Conservation (phyloP, 2,329 filamentous ascomycete genomes). For the Pezicula rhizophila region DNA sequence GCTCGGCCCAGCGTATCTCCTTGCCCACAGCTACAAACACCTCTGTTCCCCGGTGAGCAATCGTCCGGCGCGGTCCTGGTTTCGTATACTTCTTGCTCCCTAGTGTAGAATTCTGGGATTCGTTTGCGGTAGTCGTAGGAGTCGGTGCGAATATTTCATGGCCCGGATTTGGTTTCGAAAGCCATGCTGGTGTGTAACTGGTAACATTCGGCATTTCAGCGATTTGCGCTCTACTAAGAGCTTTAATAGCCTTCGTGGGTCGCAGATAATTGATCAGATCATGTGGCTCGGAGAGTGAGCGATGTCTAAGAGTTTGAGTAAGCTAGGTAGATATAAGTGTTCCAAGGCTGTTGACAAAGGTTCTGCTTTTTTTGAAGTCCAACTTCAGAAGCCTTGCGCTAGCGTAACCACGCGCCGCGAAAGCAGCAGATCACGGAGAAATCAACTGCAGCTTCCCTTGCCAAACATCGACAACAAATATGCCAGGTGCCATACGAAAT, state of each 20-base stretch:
- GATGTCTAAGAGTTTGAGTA: neutral
- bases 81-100: conserved; percentile 35
- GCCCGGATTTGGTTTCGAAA: conserved; percentile 70
- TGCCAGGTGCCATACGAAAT: conserved; percentile 38
- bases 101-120: conserved; percentile 1
- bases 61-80: conserved; percentile 53
- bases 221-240: conserved; percentile 12
- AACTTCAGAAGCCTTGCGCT: conserved; percentile 13
- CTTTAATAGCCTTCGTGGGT: conserved; percentile 1
- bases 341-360: conserved; percentile 11
- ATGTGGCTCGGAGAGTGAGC: neutral
- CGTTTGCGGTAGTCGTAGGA: conserved; percentile 11
- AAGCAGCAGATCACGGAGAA: conserved; percentile 3
- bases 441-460: conserved; percentile 2
- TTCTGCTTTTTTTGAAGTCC: conserved; percentile 14
- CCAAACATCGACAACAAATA: conserved; percentile 15
- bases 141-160: conserved; percentile 64
- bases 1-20: conserved; percentile 86
- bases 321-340: conserved; percentile 1
- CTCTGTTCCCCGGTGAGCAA: conserved; percentile 79
- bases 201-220: conserved; percentile 75
- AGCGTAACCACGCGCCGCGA: conserved; percentile 12
- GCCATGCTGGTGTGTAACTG: conserved; percentile 81
- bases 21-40: conserved; percentile 84
- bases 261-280: neutral